Evolutionary conservation across 768 basidiomycete species (phyloP), one percentile per base, ranked within the genome.

Genomic region (Pleurotus pulmonarius): DNA sequence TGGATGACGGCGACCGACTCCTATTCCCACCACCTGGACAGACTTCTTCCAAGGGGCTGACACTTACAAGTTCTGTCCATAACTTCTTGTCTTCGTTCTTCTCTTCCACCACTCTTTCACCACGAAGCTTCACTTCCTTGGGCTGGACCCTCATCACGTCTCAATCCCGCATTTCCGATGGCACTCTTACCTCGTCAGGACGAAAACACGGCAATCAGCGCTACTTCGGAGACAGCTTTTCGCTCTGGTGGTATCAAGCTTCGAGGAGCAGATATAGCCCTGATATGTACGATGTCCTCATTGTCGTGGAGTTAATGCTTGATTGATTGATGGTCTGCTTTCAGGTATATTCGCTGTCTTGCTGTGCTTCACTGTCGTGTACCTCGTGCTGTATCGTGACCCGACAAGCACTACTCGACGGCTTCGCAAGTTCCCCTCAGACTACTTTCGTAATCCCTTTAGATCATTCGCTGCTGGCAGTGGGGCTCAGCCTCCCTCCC

Each of bases 341-440:
- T 18, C 51, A 53, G 51, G 39, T 15, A 40, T 53, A 34, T 53
- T 53, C 16, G 39, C 25, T 29, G 51, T 41, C 24, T 39, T 53
- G 22, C 39, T 53, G 5, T 53, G 51, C 51, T 53, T 53, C 51
- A 53, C 51, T 8, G 6, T 41, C 22, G 15, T 25, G 37, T 53
- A 53, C 39, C 51, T 53, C 39, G 51, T 41, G 39, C 22, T 53
- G 8, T 53, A 16, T 22, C 22, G 15, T 48, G 22, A 26, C 48
- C 48, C n/a, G 15, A 13, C 26, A 9, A 49, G 34, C 29, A 8
- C 24, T 26, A 49, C 29, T 34, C n/a, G 48, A 26, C 16, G 38
- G 29, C 29, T 15, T 34, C 26, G 26, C n/a, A 16, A 16, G 48
- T 37, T 18, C 26, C 16, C 11, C n/a, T 37, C 26, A 34, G 29